Base-by-base conservation (phyloP, 306 rosid species). In the Cucurbita ficifolia region DNA sequence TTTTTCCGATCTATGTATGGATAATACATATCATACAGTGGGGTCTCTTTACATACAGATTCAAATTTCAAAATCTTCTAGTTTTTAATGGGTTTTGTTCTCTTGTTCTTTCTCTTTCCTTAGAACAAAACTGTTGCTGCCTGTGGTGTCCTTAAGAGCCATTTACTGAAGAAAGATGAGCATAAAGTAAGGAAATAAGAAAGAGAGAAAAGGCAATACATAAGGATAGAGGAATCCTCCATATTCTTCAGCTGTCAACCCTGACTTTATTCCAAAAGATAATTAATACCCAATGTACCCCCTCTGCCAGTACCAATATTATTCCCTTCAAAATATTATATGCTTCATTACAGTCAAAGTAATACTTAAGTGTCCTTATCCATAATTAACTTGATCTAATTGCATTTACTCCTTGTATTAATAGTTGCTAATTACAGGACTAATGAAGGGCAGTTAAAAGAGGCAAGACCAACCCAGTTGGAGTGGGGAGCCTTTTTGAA, bases 221-320 rank as follows among this genome's bases (percentile, higher is more conserved):
- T 55, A 59, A 39, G 29, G 72, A 62, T 57, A 29, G 16, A 18
- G 29, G 62, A 72, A 53, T 19, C 68, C 22, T 73, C 63, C 67
- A 42, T 33, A 13, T 33, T 54, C 54, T 65, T 75, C 70, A 42
- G 73, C 78, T 52, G 53, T 62, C 75, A 43, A 52, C 40, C 58
- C 81, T 40, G 21, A 21, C 77, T 77, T 77, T 79, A 74, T 79
- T 79, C 82, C 74, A 74, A 39, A 49, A 38, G 46, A 55, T 70
- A 46, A 60, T 69, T 72, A 10, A 78, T 69, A 35, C 63, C 63
- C 22, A 45, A 33, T 49, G 62, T 42, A 75, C 58, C 11, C 73
- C 38, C n/a, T 18, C 29, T 56, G 24, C 62, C 70, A 52, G 73
- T 58, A 8, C 38, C 56, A 39, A 13, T 35, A 55, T 70, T 35